Conservation (phyloP, 148 eudicot genomes). For the Pharnaceum exiguum region DNA sequence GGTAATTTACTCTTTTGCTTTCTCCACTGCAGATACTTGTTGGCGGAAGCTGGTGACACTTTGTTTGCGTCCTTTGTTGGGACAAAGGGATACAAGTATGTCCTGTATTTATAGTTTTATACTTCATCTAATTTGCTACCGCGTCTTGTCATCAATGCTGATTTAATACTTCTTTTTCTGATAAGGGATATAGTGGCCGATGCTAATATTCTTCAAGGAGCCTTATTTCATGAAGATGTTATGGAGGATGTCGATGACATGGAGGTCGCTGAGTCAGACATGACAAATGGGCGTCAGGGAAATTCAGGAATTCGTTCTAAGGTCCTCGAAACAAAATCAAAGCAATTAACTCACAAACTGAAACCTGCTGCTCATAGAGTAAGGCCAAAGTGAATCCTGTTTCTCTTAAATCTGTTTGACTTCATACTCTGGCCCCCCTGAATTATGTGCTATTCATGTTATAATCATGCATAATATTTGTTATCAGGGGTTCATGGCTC, state of each 20-base stretch:
- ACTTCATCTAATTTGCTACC: neutral
- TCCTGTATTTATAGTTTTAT: conserved; percentile 11
- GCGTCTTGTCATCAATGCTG: conserved; percentile 12
- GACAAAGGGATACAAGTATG: conserved; percentile 93
- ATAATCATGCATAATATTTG: conserved; percentile 7
- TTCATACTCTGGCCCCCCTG: neutral
- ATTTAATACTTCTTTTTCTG: conserved; percentile 7
- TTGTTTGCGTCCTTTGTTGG: conserved; percentile 95
- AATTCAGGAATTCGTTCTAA: conserved; percentile 37
- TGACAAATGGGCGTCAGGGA: conserved; percentile 32
- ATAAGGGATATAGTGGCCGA: conserved; percentile 95
- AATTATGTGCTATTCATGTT: neutral
- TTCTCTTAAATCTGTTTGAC: neutral
- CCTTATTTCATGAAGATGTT: conserved; percentile 76
- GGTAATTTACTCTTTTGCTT: neutral
- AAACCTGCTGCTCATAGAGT: conserved; percentile 99
- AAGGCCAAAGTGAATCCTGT: conserved; percentile 11
- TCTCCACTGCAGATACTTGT: conserved; percentile 57
- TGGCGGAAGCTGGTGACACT: conserved; percentile 97
- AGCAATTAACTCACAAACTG: conserved; percentile 44
- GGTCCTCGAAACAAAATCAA: conserved; percentile 48
- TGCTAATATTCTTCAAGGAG: conserved; percentile 96
- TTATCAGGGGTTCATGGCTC: conserved; percentile 92
- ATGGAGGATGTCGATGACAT: conserved; percentile 43
- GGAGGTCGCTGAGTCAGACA: conserved; percentile 38